Base-by-base conservation (phyloP, 345 rosid genomes). In the Toxicodendron radicans region DNA sequence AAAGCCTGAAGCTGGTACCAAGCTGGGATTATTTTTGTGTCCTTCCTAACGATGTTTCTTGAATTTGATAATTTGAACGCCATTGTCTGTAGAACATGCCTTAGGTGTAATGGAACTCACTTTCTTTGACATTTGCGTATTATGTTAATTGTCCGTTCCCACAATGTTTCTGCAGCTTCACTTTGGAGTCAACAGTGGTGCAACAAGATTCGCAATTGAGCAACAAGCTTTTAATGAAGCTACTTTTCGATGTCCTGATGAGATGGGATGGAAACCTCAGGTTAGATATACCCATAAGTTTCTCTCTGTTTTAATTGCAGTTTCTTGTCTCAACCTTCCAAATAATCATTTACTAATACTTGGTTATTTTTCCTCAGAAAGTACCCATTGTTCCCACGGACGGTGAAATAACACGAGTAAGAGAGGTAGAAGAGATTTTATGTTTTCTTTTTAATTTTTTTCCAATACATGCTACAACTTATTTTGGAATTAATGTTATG, bases 191-290 rank as follows among this genome's bases (percentile, higher is more conserved):
- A 95, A 93, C 75, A 95, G 99, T 65, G 97, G 97, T 16, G 99
- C 99, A 65, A 87, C 87, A 18, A 89, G 86, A 78, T 95, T 95
- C 17, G 98, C 96, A 21, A 81, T 95, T 58, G 99, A 95, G 83
- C 83, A 85, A 67, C 98, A 95, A 85, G 99, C 97, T 53, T 92
- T 91, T 38, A 95, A 95, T 80, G 99, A 95, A 87, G 99, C 98
- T 41, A 93, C 99, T 51, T 95, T 91, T 58, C 94, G 93, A 71
- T 95, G 97, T 69, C 97, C 99, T 0, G 99, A 95, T 86, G 97
- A 95, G 86, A 82, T 90, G 96, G 98, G 97, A 72, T 95, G 99
- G 99, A 92, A 95, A 79, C 97, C 99, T 74, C 97, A 95, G 99
- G 99, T 92, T 73, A 71, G 78, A 74, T 49, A 30, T 63, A 43